Conservation (phyloP, 768 basidiomycete species). For the Termitomyces sp. region DNA sequence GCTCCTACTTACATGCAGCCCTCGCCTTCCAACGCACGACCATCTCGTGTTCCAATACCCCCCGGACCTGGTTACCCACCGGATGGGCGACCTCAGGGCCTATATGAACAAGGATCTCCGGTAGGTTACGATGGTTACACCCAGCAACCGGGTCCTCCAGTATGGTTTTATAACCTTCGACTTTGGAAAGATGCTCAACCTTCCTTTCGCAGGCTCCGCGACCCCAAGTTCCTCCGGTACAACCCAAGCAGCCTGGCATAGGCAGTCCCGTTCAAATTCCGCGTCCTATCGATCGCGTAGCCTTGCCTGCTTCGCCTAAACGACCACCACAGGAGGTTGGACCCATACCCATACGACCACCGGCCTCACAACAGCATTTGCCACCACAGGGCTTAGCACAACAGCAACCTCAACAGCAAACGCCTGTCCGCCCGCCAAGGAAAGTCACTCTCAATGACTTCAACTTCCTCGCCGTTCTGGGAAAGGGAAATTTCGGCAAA, state of each 20-base stretch:
- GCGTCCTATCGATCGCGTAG: slow-evolving; percentile 24
- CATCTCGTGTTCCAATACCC: slow-evolving; percentile 35
- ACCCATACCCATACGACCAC: slow-evolving; percentile 28
- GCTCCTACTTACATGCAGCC: slow-evolving; percentile 22
- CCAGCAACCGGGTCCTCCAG: slow-evolving; percentile 30
- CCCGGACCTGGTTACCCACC: slow-evolving; percentile 34
- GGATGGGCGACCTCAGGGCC: slow-evolving; percentile 25
- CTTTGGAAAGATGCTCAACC: background rate
- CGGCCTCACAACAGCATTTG: slow-evolving; percentile 24
- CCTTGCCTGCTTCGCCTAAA: slow-evolving; percentile 20
- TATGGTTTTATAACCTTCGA: slow-evolving; percentile 7
- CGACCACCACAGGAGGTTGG: slow-evolving; percentile 24
- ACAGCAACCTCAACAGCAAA: slow-evolving; percentile 29
- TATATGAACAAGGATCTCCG: slow-evolving; percentile 26
- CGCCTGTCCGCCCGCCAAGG: slow-evolving; percentile 42
- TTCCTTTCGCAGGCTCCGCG: slow-evolving; percentile 8
- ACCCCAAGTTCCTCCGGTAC: slow-evolving; percentile 22
- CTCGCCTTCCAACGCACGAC: slow-evolving; percentile 26
- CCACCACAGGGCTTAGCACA: slow-evolving; percentile 10
- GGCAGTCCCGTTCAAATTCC: slow-evolving; percentile 21
- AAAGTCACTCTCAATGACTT: slow-evolving; percentile 98
- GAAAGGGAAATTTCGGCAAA: slow-evolving; percentile 99
- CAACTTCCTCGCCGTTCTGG: slow-evolving; percentile 97
- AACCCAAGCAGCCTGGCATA: slow-evolving; percentile 29
- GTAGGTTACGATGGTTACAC: slow-evolving; percentile 22